These are phyloP conservation scores for Vickermania spadyakhi DNA, from an alignment of 208 protist genomes.

Conservation along the genomic window DNA sequence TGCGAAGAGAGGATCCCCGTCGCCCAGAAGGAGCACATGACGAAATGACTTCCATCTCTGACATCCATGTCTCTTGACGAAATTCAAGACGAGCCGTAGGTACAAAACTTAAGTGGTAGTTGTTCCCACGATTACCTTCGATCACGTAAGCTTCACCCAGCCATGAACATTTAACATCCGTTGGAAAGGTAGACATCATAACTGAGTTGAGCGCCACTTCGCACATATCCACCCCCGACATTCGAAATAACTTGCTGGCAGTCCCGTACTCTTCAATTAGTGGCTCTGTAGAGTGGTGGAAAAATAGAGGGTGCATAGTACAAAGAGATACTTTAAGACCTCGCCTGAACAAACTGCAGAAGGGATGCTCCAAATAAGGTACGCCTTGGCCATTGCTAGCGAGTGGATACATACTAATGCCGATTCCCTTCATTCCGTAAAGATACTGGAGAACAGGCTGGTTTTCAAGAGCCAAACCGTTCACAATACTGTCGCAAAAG, in stretches of 20 bases:
- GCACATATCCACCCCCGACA: conserved; percentile 71
- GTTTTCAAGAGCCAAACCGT: conserved; percentile 91
- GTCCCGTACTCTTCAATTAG: conserved; percentile 84
- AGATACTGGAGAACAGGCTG: conserved; percentile 96
- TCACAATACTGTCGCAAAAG: conserved; percentile 87
- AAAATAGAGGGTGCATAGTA: conserved; percentile 85
- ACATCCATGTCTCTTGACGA: conserved; percentile 54
- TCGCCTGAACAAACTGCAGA: conserved; percentile 85
- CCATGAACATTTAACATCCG: conserved; percentile 39
- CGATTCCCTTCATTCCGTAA: conserved; percentile 95
- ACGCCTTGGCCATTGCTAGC: conserved; percentile 96
- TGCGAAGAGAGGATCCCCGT: background rate
- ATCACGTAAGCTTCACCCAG: conserved; percentile 50
- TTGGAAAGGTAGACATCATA: conserved; percentile 67
- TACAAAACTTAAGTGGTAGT: conserved; percentile 51
- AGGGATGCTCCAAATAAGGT: conserved; percentile 90
- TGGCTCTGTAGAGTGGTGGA: conserved; percentile 91
- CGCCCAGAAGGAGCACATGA: background rate
- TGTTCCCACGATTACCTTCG: conserved; percentile 50
- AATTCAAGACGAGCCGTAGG: conserved; percentile 63
- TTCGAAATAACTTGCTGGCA: conserved; percentile 49
- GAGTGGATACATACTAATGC: conserved; percentile 94
- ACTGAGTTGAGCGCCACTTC: conserved; percentile 84
- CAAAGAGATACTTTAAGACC: conserved; percentile 96
- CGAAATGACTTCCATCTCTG: conserved; percentile 28